These are phyloP conservation scores for Chytridiales sp. DNA, from an alignment of 371 early-diverging fungal species.

Conservation along the genomic window DNA sequence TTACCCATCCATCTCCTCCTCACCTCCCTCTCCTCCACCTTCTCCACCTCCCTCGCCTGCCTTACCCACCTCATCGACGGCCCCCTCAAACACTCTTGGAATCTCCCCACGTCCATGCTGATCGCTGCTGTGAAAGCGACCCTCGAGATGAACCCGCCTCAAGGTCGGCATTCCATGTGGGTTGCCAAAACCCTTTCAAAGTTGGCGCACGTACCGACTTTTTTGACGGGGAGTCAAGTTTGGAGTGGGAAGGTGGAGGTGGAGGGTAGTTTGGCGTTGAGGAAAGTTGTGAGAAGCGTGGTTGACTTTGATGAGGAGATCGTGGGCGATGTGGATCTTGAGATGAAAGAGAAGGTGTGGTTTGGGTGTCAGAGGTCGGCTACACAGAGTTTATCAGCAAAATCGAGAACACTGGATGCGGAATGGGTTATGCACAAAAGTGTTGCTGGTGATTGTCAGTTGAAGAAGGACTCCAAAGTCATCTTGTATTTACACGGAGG, in stretches of 20 bases:
- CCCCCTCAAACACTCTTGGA: conserved; percentile 21
- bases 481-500: conserved; percentile 66
- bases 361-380: background rate
- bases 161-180: conserved; percentile 34
- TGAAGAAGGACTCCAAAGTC: conserved; percentile 20
- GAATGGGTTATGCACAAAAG: conserved; percentile 30
- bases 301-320: background rate
- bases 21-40: background rate
- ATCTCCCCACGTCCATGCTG: conserved; percentile 10
- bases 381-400: background rate
- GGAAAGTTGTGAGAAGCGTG: background rate
- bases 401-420: background rate
- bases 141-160: conserved; percentile 18
- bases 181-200: conserved; percentile 19
- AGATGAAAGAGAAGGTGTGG: background rate
- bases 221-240: conserved; percentile 1
- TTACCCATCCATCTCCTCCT: conserved; percentile 28
- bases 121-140: conserved; percentile 15
- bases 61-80: conserved; percentile 22
- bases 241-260: background rate
- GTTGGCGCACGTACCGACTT: conserved; percentile 5
- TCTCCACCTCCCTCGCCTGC: conserved; percentile 1
- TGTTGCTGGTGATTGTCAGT: background rate
- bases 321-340: background rate
- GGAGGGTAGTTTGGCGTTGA: background rate